Conservation (phyloP, 306 rosid species). For the Geum urbanum region DNA sequence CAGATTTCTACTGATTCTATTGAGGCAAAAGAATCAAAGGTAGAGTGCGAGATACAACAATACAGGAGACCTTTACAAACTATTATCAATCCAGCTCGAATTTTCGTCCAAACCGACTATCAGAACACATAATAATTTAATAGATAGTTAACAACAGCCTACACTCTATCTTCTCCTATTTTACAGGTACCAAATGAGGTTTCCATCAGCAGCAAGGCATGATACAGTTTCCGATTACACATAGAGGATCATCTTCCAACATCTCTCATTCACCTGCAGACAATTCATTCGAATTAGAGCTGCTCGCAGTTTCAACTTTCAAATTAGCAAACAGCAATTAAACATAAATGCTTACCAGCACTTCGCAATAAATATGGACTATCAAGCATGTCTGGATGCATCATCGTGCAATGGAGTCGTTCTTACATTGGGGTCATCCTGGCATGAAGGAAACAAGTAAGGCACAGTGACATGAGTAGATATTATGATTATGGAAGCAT, state of each 20-base stretch:
- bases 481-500: neutral
- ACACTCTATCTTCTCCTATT: slow-evolving; percentile 37
- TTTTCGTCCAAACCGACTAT: slow-evolving; percentile 29
- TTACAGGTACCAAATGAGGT: slow-evolving; percentile 45
- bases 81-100: slow-evolving; percentile 27
- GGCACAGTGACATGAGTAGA: slow-evolving; percentile 13
- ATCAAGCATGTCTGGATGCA: slow-evolving; percentile 80
- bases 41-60: slow-evolving; percentile 42
- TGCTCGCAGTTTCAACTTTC: slow-evolving; percentile 16
- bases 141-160: slow-evolving; percentile 36
- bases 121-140: slow-evolving; percentile 16
- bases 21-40: slow-evolving; percentile 39
- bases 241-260: slow-evolving; percentile 29
- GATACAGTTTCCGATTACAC: slow-evolving; percentile 31
- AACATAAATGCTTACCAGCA: slow-evolving; percentile 31
- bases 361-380: slow-evolving; percentile 10
- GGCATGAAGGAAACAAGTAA: slow-evolving; percentile 33
- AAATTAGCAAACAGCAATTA: neutral
- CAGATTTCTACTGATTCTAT: slow-evolving; percentile 38
- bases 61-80: slow-evolving; percentile 48
- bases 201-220: slow-evolving; percentile 26
- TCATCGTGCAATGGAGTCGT: slow-evolving; percentile 88
- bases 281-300: slow-evolving; percentile 19
- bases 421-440: slow-evolving; percentile 92
- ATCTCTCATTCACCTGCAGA: slow-evolving; percentile 32